Base-by-base conservation (phyloP, 139 green algal genomes). In the Zygnema circumcarinatum region DNA sequence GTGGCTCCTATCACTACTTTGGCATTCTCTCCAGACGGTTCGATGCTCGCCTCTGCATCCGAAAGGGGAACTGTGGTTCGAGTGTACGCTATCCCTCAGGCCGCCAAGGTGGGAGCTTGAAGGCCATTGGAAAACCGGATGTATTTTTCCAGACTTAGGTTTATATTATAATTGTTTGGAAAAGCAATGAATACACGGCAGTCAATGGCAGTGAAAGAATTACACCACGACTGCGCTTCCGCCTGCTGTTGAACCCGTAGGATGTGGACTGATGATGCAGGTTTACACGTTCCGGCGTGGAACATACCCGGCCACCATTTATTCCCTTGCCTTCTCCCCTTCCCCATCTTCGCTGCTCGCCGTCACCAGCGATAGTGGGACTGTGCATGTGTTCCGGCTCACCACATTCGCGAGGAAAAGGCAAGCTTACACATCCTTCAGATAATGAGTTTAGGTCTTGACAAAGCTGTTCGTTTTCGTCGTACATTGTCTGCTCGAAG, bases 31-130 rank as follows among this genome's bases (percentile, higher is more conserved):
- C 29, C 2, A 21, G 89, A 94, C 40, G 93, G 90, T 0, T 69
- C 67, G 0, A 92, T 97, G 75, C 90, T 98, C n/a, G 95, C 95
- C 21, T 94, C 93, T 0, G 95, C 95, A 2, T 96, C 92, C 2
- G 82, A 79, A 32, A 96, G 95, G 74, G 95, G 95, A 33, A 98
- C 95, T 0, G 93, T 98, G 29, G 90, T 97, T n/a, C 90, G 95
- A 0, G 93, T 96, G 25, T 92, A 95, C 84, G 68, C 83, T 76
- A 67, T 94, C 83, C 92, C 93, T 2, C 11, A 92, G 67, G 78
- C 72, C 35, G 87, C 40, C 32, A 88, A 92, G 74, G 75, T 83
- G 7, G 47, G 47, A 62, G 47, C 7, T 25, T n/a, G n/a, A n/a
- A n/a, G n/a, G n/a, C n/a, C n/a, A n/a, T n/a, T n/a, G n/a, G n/a